phyloP scores from a whole-genome alignment of 331 rosid species.

The Cydonia oblonga region DNA sequence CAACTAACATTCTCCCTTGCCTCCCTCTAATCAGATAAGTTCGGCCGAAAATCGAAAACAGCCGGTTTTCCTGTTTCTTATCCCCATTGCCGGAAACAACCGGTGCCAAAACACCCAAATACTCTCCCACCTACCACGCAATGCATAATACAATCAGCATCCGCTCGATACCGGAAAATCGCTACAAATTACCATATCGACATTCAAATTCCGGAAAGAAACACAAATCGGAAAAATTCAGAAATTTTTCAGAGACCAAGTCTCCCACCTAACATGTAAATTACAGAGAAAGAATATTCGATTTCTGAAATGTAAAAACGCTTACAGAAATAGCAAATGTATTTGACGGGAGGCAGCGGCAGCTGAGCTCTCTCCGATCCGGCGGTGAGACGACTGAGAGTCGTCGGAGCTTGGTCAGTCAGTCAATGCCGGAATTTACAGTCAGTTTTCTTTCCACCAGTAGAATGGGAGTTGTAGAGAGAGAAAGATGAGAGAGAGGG shows the following conservation, averaged over 20 bases:
- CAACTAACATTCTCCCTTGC: background rate
- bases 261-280: conserved; percentile 6
- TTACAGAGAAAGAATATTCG: background rate
- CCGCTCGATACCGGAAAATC: background rate
- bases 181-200: background rate
- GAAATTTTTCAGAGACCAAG: conserved; percentile 10
- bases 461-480: conserved; percentile 8
- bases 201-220: background rate
- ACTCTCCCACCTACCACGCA: background rate
- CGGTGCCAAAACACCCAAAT: conserved; percentile 8
- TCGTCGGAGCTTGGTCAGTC: conserved; percentile 1
- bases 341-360: conserved; percentile 1
- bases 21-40: background rate
- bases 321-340: conserved; percentile 12
- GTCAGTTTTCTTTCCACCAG: conserved; percentile 11
- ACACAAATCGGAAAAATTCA: conserved; percentile 22
- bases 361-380: conserved; percentile 45
- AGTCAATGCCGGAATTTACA: conserved; percentile 48
- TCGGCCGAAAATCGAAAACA: background rate
- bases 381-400: background rate
- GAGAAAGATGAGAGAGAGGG: conserved; percentile 1
- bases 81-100: conserved; percentile 13
- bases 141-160: background rate
- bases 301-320: background rate
- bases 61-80: background rate